Evolutionary conservation across 768 basidiomycete genomes (phyloP), one percentile per base, ranked within the genome.

Genomic region (Lentinula aciculospora): DNA sequence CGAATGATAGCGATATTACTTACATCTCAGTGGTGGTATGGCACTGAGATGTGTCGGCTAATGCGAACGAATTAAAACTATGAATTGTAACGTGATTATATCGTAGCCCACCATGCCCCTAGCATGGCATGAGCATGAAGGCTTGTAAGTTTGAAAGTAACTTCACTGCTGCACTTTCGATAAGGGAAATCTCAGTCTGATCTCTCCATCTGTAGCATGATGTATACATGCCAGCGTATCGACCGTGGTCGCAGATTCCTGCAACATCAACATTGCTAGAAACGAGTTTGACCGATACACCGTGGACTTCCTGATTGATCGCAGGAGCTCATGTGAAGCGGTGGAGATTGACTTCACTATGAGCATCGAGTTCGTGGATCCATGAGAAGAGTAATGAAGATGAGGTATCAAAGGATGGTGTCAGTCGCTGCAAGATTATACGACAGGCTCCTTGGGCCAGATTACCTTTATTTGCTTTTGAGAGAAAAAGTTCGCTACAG

Each of bases 401-500:
- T 19, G 17, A 19, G 19, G 8, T 6, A 44, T 44, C 10, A 39
- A n/a, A n/a, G n/a, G n/a, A n/a, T n/a, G n/a, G n/a, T 19, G 42
- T 44, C 23, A 23, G 42, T 44, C 21, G 42, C 42, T 8, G 10
- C n/a, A 6, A 15, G 17, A 50, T 34, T 6, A 50, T 13, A 32
- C 9, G 31, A 50, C 7, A n/a, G 21, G 9, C 65, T 1, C 76
- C 78, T 56, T 76, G 77, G 15, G 78, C 76, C 36, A 70, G 53
- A 66, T 80, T 74, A 3, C 68, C 72, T 44, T 23, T 6, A 12
- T 44, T 9, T 44, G 21, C 49, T 4, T 59, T 25, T 0, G 79
- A 78, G 8, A 72, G 72, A 17, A 77, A 62, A 81, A 65, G 42
- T 74, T 80, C 12, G 78, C 79, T 58, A 77, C 80, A 17, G n/a